A percentile compares a stretch with the other conserved stretches of the same genome.
Evolutionary conservation across 495 filamentous ascomycete genomes (phyloP).

Genomic region (Penicillium robsamsonii): DNA sequence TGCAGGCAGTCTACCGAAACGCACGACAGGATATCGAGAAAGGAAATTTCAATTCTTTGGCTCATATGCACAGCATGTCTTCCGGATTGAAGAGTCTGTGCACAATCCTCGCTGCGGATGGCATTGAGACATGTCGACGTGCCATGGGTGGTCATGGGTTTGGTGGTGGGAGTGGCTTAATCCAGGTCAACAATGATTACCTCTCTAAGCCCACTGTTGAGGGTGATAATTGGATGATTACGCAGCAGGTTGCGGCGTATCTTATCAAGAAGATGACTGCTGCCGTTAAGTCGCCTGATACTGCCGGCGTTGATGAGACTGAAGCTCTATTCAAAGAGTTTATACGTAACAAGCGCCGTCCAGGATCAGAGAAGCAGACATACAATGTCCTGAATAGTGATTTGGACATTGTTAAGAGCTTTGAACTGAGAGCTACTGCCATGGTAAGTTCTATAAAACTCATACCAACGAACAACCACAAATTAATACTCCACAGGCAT

Average conservation of each 20-base stretch:
- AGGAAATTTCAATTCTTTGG: conserved; percentile 40
- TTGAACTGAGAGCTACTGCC: conserved; percentile 42
- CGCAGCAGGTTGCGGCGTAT: conserved; percentile 47
- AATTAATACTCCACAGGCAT: conserved; percentile 24
- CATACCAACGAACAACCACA: neutral
- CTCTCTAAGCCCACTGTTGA: conserved; percentile 51
- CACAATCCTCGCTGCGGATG: conserved; percentile 47
- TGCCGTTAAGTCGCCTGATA: conserved; percentile 25
- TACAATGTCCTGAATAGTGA: conserved; percentile 29
- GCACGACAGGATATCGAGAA: conserved; percentile 41
- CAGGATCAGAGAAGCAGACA: neutral
- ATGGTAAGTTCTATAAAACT: conserved; percentile 14
- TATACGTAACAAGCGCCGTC: conserved; percentile 11
- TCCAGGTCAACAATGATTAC: conserved; percentile 48
- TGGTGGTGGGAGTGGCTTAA: conserved; percentile 46
- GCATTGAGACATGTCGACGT: conserved; percentile 49
- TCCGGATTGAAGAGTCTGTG: conserved; percentile 52
- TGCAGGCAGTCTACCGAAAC: conserved; percentile 38
- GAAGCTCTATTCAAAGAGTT: conserved; percentile 26
- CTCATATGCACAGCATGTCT: conserved; percentile 48
- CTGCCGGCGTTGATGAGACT: conserved; percentile 17
- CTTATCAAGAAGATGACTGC: conserved; percentile 48
- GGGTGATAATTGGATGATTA: conserved; percentile 56
- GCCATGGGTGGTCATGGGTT: conserved; percentile 52
- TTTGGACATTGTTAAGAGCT: conserved; percentile 38